Base-by-base conservation (phyloP, 495 filamentous ascomycete genomes). In the Usnea hakonensis region DNA sequence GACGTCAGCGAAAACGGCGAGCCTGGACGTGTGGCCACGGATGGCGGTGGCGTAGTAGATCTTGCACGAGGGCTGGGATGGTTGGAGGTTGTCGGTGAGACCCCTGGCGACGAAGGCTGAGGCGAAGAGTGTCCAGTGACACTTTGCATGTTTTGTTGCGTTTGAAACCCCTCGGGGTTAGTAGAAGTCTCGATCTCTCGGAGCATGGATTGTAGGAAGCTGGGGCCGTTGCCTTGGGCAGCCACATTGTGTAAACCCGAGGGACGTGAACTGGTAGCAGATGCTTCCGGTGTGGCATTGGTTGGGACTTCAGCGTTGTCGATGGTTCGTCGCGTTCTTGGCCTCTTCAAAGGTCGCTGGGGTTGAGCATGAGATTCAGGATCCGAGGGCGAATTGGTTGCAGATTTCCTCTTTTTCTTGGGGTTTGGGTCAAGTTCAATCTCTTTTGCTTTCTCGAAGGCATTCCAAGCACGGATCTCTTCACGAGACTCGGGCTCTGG, bases 401-500 rank as follows among this genome's bases (percentile, higher is more conserved):
- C 79, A n/a, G 90, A 88, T 70, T 90, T 93, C 48, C 91, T 81
- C 73, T 96, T 96, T 52, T 89, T 75, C 52, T 74, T 72, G 21
- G 73, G 65, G n/a, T 62, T 65, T 1, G 78, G 77, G 54, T 80
- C 69, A 35, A 78, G 76, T 57, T 88, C 83, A 26, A 85, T 79
- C 36, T 91, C 86, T 67, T 87, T 83, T 40, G 90, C 90, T 64
- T 85, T 88, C 65, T 97, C 91, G 60, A 96, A 85, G 26, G 86
- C 90, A 58, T 91, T 90, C 92, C 92, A 97, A 14, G 92, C 92
- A 35, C 83, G 80, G 64, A 86, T 80, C 69, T 95, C 91, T 60
- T 95, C 90, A 14, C 85, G 76, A 0, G 88, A 86, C 73, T 92
- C 88, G 14, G 81, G 81, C 38, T 83, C 80, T 1, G 81, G 83